Conservation (phyloP, 345 rosid species). For the Syzygium aqueum region DNA sequence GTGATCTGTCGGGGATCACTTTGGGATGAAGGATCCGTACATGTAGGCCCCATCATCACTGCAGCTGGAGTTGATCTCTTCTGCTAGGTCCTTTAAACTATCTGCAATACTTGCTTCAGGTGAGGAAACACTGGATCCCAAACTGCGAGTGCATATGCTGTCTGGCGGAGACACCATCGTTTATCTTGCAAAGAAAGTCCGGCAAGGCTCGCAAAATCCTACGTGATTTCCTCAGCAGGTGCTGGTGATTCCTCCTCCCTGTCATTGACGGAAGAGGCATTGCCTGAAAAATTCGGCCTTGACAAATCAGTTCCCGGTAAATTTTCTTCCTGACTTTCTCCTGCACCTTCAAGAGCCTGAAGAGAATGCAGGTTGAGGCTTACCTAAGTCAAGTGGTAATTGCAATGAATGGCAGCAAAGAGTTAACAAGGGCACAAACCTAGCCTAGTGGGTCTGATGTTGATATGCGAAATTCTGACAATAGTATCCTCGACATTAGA, state of each 20-base stretch:
- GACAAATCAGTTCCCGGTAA: conserved; percentile 44
- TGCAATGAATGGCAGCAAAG: not conserved
- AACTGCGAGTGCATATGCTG: conserved; percentile 46
- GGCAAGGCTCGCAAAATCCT: conserved; percentile 19
- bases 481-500: too few relatives aligned
- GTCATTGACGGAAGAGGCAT: conserved; percentile 30
- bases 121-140: conserved; percentile 34
- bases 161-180: conserved; percentile 84
- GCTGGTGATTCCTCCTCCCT: conserved; percentile 30
- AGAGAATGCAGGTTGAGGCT: not conserved
- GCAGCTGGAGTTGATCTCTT: conserved; percentile 16
- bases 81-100: conserved; percentile 20
- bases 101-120: conserved; percentile 30
- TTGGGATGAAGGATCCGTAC: conserved; percentile 27
- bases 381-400: not conserved
- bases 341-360: conserved; percentile 72
- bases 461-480: too few relatives aligned
- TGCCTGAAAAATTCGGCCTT: conserved; percentile 36
- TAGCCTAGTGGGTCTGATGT: not conserved
- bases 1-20: conserved; percentile 11
- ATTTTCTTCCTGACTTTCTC: conserved; percentile 56
- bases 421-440: not conserved
- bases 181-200: conserved; percentile 43
- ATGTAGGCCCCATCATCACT: not conserved
- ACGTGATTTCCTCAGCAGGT: conserved; percentile 29